Percentiles rank a stretch among this genome's conserved stretches.
Evolutionary conservation across 805 yeast genomes (phyloP).

Genomic region (Kluyveromyces nonfermentans): DNA sequence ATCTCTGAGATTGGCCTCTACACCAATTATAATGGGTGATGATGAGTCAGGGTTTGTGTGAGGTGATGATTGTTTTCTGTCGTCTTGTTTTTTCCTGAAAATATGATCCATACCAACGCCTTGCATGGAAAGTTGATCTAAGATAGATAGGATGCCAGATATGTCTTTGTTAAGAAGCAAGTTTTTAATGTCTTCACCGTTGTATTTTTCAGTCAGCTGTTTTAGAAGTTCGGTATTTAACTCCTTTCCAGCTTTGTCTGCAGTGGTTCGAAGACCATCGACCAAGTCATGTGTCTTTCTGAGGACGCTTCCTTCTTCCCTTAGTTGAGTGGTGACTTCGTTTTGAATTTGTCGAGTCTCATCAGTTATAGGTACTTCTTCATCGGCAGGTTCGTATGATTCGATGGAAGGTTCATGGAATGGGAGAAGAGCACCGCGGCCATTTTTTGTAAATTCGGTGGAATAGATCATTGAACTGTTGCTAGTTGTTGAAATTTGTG

Average conservation of each 20-base stretch:
- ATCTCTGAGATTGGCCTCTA: constrained; percentile 7
- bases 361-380: constrained; percentile 26
- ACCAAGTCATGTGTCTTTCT: constrained; percentile 13
- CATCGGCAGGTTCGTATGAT: constrained; percentile 20
- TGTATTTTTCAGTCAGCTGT: constrained; percentile 23
- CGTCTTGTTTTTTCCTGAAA: constrained; percentile 22
- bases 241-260: constrained; percentile 4
- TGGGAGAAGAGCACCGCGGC: constrained; percentile 30
- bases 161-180: constrained; percentile 32
- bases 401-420: constrained; percentile 28
- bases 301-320: constrained; percentile 22
- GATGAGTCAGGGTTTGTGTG: not conserved
- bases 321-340: constrained; percentile 10
- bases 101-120: constrained; percentile 34
- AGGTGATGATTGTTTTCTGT: not conserved
- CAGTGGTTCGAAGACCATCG: constrained; percentile 7
- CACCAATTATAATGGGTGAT: constrained; percentile 5
- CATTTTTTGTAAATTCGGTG: constrained; percentile 21
- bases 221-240: constrained; percentile 19
- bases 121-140: constrained; percentile 32
- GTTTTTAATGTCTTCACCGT: constrained; percentile 32
- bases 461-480: constrained; percentile 11
- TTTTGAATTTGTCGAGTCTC: constrained; percentile 8
- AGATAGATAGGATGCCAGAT: constrained; percentile 30
- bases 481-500: not conserved